A percentile compares a stretch with the other conserved stretches of the same genome.
phyloP scores from a whole-genome alignment of 441 rosid genomes.

The Hura crepitans region DNA sequence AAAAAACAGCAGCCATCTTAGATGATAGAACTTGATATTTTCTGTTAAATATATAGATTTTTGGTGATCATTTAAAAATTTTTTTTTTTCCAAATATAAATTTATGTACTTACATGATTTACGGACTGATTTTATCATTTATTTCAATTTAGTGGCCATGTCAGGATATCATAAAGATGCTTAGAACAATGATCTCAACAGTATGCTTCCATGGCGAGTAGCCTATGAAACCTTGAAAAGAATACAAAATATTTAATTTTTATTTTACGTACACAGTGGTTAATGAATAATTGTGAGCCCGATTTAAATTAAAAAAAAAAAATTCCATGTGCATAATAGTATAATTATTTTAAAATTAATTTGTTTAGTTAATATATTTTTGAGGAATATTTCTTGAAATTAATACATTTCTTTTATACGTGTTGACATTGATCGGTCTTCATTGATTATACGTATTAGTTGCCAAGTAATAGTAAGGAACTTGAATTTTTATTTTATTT shows the following conservation, averaged over 20 bases:
- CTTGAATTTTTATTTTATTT: too few species aligned
- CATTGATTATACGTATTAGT: conserved; percentile 6
- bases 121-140: not conserved
- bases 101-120: not conserved
- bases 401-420: not conserved
- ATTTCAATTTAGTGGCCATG: too few species aligned
- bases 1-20: conserved; percentile 3
- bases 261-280: too few species aligned
- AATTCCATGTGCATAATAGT: not conserved
- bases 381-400: too few species aligned
- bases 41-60: not conserved
- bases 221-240: too few species aligned
- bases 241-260: too few species aligned
- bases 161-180: too few species aligned
- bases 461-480: conserved; percentile 2
- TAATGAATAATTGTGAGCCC: too few species aligned
- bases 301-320: too few species aligned
- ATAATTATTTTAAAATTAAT: not conserved
- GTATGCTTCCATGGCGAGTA: too few species aligned
- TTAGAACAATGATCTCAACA: too few species aligned
- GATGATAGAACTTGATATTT: not conserved
- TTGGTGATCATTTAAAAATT: not conserved
- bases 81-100: not conserved
- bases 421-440: conserved; percentile 25
- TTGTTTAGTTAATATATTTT: not conserved